Evolutionary conservation across 1,139 yeast species (phyloP).

Genomic region (Waltiozyma sp.): DNA sequence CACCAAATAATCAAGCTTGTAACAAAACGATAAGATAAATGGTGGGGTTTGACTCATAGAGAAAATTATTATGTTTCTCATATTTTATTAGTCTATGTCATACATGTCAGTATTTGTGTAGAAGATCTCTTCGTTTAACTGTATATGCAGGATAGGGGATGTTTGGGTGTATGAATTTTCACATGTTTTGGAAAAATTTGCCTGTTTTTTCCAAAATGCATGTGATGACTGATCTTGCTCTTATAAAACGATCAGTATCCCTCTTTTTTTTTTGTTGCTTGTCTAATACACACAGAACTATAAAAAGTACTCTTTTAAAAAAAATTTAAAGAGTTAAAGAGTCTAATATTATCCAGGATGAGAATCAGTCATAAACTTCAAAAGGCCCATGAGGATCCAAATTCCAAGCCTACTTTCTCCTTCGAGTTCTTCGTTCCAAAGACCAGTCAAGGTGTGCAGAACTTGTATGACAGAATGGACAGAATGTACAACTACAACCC

Average conservation of each 20-base stretch:
- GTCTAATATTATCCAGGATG: slow-evolving; percentile 16
- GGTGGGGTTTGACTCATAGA: neutral
- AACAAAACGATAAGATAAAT: neutral
- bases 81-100: neutral
- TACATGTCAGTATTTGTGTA: neutral
- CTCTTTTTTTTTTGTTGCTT: neutral
- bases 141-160: neutral
- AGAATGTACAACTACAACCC: slow-evolving; percentile 93
- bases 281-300: too few relatives aligned
- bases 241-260: neutral
- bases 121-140: neutral
- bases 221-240: neutral
- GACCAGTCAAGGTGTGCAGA: slow-evolving; percentile 93
- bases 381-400: slow-evolving; percentile 18
- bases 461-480: slow-evolving; percentile 93
- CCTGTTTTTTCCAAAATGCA: neutral
- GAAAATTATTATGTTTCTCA: neutral
- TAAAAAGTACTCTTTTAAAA: too few relatives aligned
- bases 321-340: too few relatives aligned
- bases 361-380: slow-evolving; percentile 27
- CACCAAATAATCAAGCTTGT: neutral
- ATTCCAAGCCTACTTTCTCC: slow-evolving; percentile 56
- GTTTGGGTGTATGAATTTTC: neutral
- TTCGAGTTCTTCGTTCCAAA: slow-evolving; percentile 98
- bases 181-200: neutral